A percentile compares a stretch with the other conserved stretches of the same genome.
These are phyloP conservation scores for Penicillium macrosclerotiorum DNA, from an alignment of 495 filamentous ascomycete species.

Conservation along the genomic window DNA sequence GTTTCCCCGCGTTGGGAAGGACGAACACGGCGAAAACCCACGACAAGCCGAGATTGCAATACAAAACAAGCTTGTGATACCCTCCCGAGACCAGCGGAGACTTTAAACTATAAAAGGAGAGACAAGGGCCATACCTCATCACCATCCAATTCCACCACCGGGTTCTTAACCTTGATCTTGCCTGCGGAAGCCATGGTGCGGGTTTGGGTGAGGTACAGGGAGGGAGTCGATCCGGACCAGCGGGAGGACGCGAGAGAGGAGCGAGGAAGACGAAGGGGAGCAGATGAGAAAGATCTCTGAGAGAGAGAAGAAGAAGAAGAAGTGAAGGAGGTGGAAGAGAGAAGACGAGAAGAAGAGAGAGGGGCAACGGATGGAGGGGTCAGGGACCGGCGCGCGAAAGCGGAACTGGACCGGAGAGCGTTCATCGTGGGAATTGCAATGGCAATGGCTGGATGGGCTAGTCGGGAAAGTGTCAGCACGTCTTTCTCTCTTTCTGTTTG, in stretches of 20 bases:
- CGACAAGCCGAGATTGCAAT: conserved; percentile 12
- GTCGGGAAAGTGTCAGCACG: conserved; percentile 21
- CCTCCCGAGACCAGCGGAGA: conserved; percentile 4
- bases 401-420: conserved; percentile 44
- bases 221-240: conserved; percentile 34
- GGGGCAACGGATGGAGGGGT: conserved; percentile 35
- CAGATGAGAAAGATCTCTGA: conserved; percentile 28
- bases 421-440: conserved; percentile 26
- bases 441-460: background rate
- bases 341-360: conserved; percentile 31
- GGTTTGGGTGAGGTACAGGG: conserved; percentile 32
- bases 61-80: conserved; percentile 26
- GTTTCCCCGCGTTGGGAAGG: conserved; percentile 33
- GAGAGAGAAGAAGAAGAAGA: conserved; percentile 19
- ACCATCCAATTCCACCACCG: conserved; percentile 94
- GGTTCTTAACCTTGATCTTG: conserved; percentile 98
- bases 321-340: conserved; percentile 23
- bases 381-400: conserved; percentile 39
- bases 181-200: conserved; percentile 47
- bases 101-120: conserved; percentile 26
- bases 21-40: conserved; percentile 29
- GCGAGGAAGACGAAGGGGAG: conserved; percentile 25
- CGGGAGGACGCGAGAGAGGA: conserved; percentile 29
- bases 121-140: conserved; percentile 63
- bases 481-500: conserved; percentile 21